Evolutionary conservation across 176 grass and related monocot species (phyloP).

Genomic region (Oryza brachyantha): DNA sequence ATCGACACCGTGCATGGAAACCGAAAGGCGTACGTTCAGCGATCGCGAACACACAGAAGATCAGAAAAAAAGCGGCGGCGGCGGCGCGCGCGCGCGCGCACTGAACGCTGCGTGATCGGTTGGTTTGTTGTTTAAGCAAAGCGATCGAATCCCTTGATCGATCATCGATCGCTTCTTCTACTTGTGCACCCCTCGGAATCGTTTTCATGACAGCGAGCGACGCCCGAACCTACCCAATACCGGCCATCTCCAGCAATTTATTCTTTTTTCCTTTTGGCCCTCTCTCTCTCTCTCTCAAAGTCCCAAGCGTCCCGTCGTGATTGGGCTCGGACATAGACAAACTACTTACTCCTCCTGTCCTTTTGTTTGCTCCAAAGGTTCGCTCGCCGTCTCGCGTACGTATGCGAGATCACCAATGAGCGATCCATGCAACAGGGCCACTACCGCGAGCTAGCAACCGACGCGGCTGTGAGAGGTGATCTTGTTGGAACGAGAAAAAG

Average conservation of each 20-base stretch:
- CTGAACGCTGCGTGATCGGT: constrained; percentile 1
- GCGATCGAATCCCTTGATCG: background rate
- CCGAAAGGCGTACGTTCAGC: background rate
- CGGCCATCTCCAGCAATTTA: background rate
- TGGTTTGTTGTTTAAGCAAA: constrained; percentile 17
- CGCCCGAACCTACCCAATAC: background rate
- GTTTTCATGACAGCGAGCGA: constrained; percentile 22
- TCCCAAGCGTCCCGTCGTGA: background rate
- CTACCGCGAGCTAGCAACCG: background rate
- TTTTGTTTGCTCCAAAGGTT: background rate
- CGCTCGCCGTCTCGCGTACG: background rate
- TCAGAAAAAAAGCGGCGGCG: background rate
- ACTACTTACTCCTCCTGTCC: background rate
- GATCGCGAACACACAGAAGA: background rate
- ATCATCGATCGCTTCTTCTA: background rate
- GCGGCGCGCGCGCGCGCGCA: background rate
- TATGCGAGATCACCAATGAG: background rate
- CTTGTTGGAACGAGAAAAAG: background rate
- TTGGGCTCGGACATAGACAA: constrained; percentile 28
- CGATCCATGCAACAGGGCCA: constrained; percentile 13
- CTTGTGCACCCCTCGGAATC: background rate
- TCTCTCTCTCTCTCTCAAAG: background rate
- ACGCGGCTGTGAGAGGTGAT: background rate
- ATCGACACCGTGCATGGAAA: background rate
- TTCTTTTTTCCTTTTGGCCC: background rate